Evolutionary conservation across 176 grass and related monocot genomes (phyloP).

Genomic region (Saccharum officinarum): DNA sequence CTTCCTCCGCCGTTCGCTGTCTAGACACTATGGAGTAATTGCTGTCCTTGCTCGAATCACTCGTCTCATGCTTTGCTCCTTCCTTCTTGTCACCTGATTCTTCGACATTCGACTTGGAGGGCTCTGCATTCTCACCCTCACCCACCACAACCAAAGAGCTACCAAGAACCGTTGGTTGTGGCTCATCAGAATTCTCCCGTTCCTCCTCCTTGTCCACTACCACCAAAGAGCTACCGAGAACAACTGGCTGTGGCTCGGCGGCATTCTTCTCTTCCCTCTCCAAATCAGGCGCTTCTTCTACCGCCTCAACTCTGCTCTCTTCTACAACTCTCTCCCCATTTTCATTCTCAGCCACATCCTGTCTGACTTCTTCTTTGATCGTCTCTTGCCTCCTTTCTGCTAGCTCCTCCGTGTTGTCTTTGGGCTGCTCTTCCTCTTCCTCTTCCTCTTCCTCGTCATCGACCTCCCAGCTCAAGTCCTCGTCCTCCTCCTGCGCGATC

Average conservation of each 20-base stretch:
- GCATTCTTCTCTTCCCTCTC: constrained; percentile 27
- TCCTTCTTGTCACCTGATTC: constrained; percentile 40
- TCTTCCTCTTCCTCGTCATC: constrained; percentile 51
- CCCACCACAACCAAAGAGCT: constrained; percentile 40
- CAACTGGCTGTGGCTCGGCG: constrained; percentile 10
- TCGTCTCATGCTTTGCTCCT: constrained; percentile 36
- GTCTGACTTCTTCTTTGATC: constrained; percentile 29
- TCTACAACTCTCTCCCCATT: background rate
- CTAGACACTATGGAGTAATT: constrained; percentile 54
- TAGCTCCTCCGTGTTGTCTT: constrained; percentile 29
- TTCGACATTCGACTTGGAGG: constrained; percentile 15
- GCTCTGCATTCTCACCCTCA: constrained; percentile 18
- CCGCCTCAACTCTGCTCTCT: background rate
- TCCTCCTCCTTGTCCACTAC: constrained; percentile 39
- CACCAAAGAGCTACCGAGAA: constrained; percentile 41
- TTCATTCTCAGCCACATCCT: background rate
- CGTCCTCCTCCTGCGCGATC: constrained; percentile 69
- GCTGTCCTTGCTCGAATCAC: constrained; percentile 57
- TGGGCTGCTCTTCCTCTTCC: constrained; percentile 40
- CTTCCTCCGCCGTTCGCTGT: constrained; percentile 48
- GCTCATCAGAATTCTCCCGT: constrained; percentile 20
- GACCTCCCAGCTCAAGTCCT: constrained; percentile 87
- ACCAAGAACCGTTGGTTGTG: constrained; percentile 31
- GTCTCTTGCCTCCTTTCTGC: constrained; percentile 22
- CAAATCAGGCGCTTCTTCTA: background rate